Evolutionary conservation across 1,284 basidiomycete genomes (phyloP).

Genomic region (Coriolopsis trogii): DNA sequence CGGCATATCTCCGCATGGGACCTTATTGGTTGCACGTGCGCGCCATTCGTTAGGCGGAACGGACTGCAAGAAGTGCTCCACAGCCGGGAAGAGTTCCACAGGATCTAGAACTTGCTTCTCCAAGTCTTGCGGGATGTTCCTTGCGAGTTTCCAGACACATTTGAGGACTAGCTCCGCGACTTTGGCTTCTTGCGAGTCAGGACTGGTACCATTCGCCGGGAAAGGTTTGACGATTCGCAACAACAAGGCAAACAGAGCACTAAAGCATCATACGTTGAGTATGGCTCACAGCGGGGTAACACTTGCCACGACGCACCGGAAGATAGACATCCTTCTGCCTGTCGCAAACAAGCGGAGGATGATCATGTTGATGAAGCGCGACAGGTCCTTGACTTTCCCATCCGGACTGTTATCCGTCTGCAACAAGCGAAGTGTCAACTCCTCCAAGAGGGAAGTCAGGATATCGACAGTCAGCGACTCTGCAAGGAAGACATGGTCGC

Average conservation of each 20-base stretch:
- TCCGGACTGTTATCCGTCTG: conserved; percentile 87
- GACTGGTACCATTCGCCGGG: conserved; percentile 64
- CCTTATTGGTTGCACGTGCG: conserved; percentile 83
- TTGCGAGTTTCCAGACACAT: conserved; percentile 98
- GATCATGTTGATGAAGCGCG: conserved; percentile 98
- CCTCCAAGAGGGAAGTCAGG: conserved; percentile 79
- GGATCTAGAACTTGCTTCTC: conserved; percentile 82
- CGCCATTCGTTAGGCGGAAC: conserved; percentile 97
- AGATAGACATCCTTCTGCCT: conserved; percentile 89
- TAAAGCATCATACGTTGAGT: conserved; percentile 29
- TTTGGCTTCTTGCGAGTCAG: conserved; percentile 81
- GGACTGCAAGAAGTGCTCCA: conserved; percentile 93
- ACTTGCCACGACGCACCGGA: conserved; percentile 73
- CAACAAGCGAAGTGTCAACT: conserved; percentile 86
- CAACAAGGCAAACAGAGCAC: conserved; percentile 82
- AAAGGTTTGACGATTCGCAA: conserved; percentile 89
- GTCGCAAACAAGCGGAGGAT: conserved; percentile 93
- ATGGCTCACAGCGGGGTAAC: background rate
- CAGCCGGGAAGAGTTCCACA: conserved; percentile 88
- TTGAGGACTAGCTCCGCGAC: conserved; percentile 97
- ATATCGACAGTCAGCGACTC: conserved; percentile 83
- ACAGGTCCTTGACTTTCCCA: conserved; percentile 83
- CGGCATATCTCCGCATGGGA: conserved; percentile 97
- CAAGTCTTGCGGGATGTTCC: conserved; percentile 92
- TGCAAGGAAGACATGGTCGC: conserved; percentile 81